Evolutionary conservation across 140 eudicot genomes (phyloP).

Genomic region (Anethum foeniculum): DNA sequence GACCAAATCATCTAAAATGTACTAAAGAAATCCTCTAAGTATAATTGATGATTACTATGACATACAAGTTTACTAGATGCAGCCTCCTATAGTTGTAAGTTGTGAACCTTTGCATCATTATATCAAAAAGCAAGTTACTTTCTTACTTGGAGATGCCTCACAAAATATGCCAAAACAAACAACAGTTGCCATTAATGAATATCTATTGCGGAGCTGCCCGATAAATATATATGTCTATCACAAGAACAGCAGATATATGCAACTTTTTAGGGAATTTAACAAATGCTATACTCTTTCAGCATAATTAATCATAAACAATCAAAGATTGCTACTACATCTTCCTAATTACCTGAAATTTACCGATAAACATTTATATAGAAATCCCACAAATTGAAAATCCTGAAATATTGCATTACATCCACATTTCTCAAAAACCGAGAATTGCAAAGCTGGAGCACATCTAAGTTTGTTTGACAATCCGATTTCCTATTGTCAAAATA

Average conservation of each 20-base stretch:
- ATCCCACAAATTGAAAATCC: not conserved
- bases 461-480: not conserved
- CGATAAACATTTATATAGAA: not conserved
- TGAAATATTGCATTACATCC: not conserved
- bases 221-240: not conserved
- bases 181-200: not conserved
- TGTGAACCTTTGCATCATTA: not conserved
- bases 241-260: conserved; percentile 1
- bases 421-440: not conserved
- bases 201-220: not conserved
- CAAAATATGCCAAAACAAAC: not conserved
- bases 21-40: not conserved
- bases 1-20: not conserved
- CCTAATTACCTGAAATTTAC: not conserved
- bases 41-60: not conserved
- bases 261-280: not conserved
- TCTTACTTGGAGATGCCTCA: not conserved
- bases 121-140: not conserved
- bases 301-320: not conserved
- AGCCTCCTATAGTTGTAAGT: not conserved
- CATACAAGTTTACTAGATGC: not conserved
- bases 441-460: not conserved
- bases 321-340: not conserved
- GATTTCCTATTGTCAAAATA: not conserved
- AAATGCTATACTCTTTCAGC: not conserved